phyloP scores from a whole-genome alignment of 2,329 filamentous ascomycete genomes.

The Aspergillus vadensis region DNA sequence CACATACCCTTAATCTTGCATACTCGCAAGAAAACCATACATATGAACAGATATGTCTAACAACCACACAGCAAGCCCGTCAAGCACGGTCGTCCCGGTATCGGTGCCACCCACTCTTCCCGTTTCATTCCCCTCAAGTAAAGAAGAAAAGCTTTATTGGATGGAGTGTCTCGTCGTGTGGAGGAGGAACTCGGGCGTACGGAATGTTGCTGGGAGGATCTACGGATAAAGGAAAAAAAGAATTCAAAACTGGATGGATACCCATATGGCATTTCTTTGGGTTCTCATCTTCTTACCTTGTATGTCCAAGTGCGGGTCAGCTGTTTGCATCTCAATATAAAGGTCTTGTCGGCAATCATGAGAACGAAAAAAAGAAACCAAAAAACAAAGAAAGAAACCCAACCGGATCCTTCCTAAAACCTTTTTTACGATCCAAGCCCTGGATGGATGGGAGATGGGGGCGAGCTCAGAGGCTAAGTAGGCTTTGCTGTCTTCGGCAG shows the following conservation, averaged over 20 bases:
- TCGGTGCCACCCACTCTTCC: conserved; percentile 99
- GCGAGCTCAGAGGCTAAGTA: conserved; percentile 1
- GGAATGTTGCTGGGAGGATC: conserved; percentile 34
- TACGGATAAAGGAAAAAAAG: conserved; percentile 22
- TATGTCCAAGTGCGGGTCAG: conserved; percentile 43
- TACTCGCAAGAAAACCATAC: too few relatives aligned
- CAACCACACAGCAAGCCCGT: conserved; percentile 79
- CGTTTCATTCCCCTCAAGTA: conserved; percentile 99
- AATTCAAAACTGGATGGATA: conserved; percentile 38
- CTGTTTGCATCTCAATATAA: conserved; percentile 45
- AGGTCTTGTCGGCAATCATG: conserved; percentile 40
- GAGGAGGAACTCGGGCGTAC: conserved; percentile 33
- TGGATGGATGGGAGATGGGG: not conserved
- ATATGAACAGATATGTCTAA: conserved; percentile 49
- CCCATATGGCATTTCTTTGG: conserved; percentile 26
- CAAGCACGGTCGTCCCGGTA: conserved; percentile 99
- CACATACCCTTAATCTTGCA: too few relatives aligned
- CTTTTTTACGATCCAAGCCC: conserved; percentile 15
- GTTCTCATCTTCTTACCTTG: conserved; percentile 36
- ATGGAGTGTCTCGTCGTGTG: conserved; percentile 31
- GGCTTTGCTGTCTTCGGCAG: conserved; percentile 18
- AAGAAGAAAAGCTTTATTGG: conserved; percentile 47
- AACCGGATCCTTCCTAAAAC: conserved; percentile 16
- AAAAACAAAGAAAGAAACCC: conserved; percentile 1
- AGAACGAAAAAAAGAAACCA: conserved; percentile 12